Evolutionary conservation across 2,329 filamentous ascomycete genomes (phyloP).

Genomic region (Dactylella cylindrospora): DNA sequence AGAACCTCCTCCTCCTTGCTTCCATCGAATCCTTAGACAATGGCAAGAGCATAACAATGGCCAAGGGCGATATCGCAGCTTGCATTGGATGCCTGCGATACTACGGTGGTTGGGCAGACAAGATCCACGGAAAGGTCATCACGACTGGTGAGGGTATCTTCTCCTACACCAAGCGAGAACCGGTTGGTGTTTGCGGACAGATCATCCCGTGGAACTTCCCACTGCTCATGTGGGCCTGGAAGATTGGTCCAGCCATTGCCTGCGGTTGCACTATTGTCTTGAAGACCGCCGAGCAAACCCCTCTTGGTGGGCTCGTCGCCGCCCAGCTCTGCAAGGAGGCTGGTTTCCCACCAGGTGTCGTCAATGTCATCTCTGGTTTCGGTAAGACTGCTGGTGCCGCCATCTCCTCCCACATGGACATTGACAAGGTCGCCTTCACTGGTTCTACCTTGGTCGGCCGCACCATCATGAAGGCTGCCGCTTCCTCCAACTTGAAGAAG

Average conservation of each 20-base stretch:
- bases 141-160: conserved; percentile 77
- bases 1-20: conserved; percentile 73
- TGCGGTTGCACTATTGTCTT: conserved; percentile 72
- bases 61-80: conserved; percentile 71
- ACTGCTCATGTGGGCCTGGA: conserved; percentile 72
- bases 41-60: conserved; percentile 76
- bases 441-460: conserved; percentile 73
- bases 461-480: conserved; percentile 77
- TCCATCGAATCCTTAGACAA: conserved; percentile 86
- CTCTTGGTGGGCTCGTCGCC: conserved; percentile 68
- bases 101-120: conserved; percentile 89
- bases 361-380: conserved; percentile 76
- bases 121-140: conserved; percentile 73
- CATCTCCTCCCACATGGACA: conserved; percentile 72
- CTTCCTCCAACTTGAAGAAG: conserved; percentile 77
- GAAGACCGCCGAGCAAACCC: conserved; percentile 76
- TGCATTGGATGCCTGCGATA: conserved; percentile 75
- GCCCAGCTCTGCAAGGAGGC: conserved; percentile 70
- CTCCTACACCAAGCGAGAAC: conserved; percentile 79
- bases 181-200: conserved; percentile 78
- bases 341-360: conserved; percentile 74
- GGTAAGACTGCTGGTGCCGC: conserved; percentile 77
- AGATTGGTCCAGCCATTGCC: conserved; percentile 73
- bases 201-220: conserved; percentile 92
- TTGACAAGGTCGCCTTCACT: conserved; percentile 83